These are phyloP conservation scores for Cryptococcus sp. DNA, from an alignment of 1,284 basidiomycete genomes.

Conservation along the genomic window DNA sequence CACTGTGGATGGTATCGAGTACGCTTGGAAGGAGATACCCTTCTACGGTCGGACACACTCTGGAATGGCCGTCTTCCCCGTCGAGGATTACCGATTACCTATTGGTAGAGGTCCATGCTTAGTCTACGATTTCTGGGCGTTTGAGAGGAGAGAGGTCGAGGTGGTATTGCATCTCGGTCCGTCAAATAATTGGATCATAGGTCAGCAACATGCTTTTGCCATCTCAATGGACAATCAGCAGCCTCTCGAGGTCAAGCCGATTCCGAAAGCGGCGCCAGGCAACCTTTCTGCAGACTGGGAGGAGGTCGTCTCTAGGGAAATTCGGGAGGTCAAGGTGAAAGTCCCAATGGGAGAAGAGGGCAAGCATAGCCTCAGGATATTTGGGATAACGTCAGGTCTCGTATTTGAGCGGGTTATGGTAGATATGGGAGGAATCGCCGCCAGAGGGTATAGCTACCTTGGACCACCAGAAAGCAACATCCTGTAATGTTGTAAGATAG, in stretches of 20 bases:
- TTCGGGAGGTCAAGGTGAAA: slow-evolving; percentile 20
- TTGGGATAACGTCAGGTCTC: slow-evolving; percentile 23
- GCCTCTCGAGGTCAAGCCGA: slow-evolving; percentile 53
- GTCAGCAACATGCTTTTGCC: background rate
- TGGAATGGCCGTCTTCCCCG: slow-evolving; percentile 61
- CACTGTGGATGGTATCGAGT: slow-evolving; percentile 49
- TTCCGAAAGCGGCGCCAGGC: slow-evolving; percentile 54
- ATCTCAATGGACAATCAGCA: slow-evolving; percentile 52
- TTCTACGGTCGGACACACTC: slow-evolving; percentile 51
- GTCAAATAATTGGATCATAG: background rate
- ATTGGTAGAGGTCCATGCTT: slow-evolving; percentile 59
- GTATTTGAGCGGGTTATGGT: slow-evolving; percentile 26
- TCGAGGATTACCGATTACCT: slow-evolving; percentile 56
- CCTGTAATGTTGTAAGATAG: too few species aligned
- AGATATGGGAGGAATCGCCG: slow-evolving; percentile 22
- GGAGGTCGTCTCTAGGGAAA: slow-evolving; percentile 19
- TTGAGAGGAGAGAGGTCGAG: slow-evolving; percentile 38
- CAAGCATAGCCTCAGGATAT: slow-evolving; percentile 20
- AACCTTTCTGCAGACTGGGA: slow-evolving; percentile 49
- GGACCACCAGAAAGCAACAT: slow-evolving; percentile 21
- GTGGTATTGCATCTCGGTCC: slow-evolving; percentile 48
- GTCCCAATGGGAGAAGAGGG: slow-evolving; percentile 8
- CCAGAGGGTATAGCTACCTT: slow-evolving; percentile 20
- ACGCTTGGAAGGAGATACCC: slow-evolving; percentile 59
- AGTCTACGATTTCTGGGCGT: slow-evolving; percentile 57